A percentile compares a stretch with the other conserved stretches of the same genome.
These are phyloP conservation scores for Erysimum cheiri DNA, from an alignment of 441 rosid genomes.

Conservation along the genomic window DNA sequence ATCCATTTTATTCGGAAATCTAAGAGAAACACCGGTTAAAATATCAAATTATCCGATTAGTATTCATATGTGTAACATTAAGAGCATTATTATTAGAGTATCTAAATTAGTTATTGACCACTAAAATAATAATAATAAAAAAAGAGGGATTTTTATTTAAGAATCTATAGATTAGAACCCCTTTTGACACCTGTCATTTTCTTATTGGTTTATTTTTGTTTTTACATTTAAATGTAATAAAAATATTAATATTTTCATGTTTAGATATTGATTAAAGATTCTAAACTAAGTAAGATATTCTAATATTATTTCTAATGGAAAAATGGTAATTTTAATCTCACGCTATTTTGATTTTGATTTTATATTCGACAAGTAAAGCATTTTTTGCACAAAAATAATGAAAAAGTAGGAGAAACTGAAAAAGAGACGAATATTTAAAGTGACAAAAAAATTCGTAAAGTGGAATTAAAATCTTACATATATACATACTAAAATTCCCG, in stretches of 20 bases:
- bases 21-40: not conserved
- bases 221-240: no score
- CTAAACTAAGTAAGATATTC: not conserved
- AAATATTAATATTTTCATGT: no score
- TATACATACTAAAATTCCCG: constrained; percentile 20
- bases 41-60: not conserved
- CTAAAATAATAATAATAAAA: no score
- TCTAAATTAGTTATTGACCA: no score
- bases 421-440: constrained; percentile 17
- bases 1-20: constrained; percentile 22
- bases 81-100: no score
- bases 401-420: constrained; percentile 3
- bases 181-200: no score
- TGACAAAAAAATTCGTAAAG: constrained; percentile 13
- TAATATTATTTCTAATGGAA: not conserved
- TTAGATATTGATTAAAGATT: no score
- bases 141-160: no score
- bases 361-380: constrained; percentile 6
- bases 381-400: constrained; percentile 13
- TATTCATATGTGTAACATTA: not conserved
- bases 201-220: no score
- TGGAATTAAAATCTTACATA: constrained; percentile 10
- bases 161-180: no score
- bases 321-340: not conserved
- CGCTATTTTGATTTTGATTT: constrained; percentile 7